phyloP scores from a whole-genome alignment of 2,329 filamentous ascomycete genomes.

The Pseudopithomyces chartarum region DNA sequence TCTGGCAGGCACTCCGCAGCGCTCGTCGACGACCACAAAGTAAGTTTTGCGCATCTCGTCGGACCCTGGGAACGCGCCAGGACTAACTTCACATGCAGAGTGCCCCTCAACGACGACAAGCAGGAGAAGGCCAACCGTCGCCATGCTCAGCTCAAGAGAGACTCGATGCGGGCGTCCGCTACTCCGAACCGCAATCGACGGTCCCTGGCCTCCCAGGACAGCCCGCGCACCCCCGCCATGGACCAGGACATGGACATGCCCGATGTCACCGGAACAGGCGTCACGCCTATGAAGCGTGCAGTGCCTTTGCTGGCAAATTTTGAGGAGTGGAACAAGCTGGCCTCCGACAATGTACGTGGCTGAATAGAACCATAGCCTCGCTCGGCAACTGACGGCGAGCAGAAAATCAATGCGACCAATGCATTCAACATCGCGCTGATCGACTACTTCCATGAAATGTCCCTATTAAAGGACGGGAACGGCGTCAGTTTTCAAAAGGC shows the following conservation, averaged over 20 bases:
- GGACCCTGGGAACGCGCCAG: not conserved
- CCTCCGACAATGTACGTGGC: constrained; percentile 76
- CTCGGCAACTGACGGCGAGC: constrained; percentile 13
- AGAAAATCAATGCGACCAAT: constrained; percentile 89
- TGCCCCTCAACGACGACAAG: constrained; percentile 94
- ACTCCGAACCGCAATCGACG: constrained; percentile 71
- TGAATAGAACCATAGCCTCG: not conserved
- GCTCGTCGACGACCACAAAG: constrained; percentile 41
- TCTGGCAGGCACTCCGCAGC: constrained; percentile 56
- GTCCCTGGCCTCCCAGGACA: constrained; percentile 58
- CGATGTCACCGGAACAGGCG: constrained; percentile 70
- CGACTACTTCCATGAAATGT: constrained; percentile 99
- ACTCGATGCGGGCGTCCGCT: constrained; percentile 82
- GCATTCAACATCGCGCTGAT: constrained; percentile 99
- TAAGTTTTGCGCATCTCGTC: constrained; percentile 8
- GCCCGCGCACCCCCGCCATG: constrained; percentile 55
- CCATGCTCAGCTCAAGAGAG: constrained; percentile 87
- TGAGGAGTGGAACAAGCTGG: constrained; percentile 99
- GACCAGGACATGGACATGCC: constrained; percentile 58
- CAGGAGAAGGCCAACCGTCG: constrained; percentile 89
- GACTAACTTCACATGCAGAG: constrained; percentile 58
- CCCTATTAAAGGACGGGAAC: constrained; percentile 90
- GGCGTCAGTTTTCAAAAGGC: constrained; percentile 99
- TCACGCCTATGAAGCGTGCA: constrained; percentile 91
- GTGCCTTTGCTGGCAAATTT: constrained; percentile 95